phyloP scores from a whole-genome alignment of 805 yeast genomes.

The Candida vaughaniae region DNA sequence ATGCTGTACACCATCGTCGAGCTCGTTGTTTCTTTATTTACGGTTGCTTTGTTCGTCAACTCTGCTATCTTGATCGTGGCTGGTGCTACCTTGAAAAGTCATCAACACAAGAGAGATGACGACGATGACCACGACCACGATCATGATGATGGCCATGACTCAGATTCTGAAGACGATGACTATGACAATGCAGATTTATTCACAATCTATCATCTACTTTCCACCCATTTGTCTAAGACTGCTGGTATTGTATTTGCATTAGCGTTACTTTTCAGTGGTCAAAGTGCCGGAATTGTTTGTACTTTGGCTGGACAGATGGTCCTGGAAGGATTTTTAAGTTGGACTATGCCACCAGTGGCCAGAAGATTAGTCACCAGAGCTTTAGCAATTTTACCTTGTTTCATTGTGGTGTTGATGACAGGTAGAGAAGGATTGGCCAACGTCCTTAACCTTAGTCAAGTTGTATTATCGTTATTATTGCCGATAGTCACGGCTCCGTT shows the following conservation, averaged over 20 bases:
- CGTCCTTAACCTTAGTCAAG: constrained; percentile 79
- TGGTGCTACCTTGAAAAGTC: constrained; percentile 72
- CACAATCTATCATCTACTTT: constrained; percentile 72
- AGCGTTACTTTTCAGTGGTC: constrained; percentile 88
- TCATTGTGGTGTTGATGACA: constrained; percentile 64
- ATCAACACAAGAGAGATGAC: constrained; percentile 2
- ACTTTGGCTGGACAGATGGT: constrained; percentile 94
- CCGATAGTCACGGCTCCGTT: constrained; percentile 90
- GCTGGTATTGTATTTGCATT: constrained; percentile 89
- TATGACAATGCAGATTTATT: constrained; percentile 65
- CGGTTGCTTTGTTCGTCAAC: constrained; percentile 46
- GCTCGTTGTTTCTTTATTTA: constrained; percentile 38
- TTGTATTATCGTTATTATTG: constrained; percentile 71
- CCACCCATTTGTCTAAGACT: constrained; percentile 69
- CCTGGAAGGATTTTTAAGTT: constrained; percentile 80
- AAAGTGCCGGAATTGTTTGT: constrained; percentile 92
- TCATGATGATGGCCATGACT: constrained; percentile 13
- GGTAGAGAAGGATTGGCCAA: constrained; percentile 82
- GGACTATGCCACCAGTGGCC: constrained; percentile 80
- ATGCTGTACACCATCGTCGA: constrained; percentile 40
- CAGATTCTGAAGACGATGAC: constrained; percentile 33
- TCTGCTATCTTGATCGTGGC: constrained; percentile 75
- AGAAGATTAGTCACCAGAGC: constrained; percentile 77
- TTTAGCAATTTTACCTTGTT: constrained; percentile 84
- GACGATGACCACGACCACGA: constrained; percentile 10